Conservation (phyloP, 208 protist species). For the Wallacemonas sp. region DNA sequence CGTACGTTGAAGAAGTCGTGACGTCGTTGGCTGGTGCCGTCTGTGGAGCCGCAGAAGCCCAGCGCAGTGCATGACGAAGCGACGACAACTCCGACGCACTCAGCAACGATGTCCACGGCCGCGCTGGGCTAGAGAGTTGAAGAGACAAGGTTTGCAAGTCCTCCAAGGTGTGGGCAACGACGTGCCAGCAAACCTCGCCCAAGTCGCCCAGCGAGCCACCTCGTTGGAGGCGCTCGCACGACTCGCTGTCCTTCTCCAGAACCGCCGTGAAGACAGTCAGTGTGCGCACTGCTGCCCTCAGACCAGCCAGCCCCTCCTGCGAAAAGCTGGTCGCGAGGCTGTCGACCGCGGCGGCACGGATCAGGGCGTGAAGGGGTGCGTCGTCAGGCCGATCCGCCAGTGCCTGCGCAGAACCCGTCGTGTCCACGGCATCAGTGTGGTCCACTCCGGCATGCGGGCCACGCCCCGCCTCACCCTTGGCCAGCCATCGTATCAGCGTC, state of each 20-base stretch:
- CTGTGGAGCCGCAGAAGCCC: neutral
- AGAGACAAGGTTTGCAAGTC: neutral
- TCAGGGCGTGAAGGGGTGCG: neutral
- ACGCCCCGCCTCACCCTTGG: neutral
- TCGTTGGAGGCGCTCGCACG: neutral
- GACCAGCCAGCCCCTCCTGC: neutral
- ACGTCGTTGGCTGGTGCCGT: too few species aligned
- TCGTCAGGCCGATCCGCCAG: neutral
- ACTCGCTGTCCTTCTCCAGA: neutral
- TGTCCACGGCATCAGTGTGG: too few species aligned
- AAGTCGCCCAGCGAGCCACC: neutral
- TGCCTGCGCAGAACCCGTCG: too few species aligned
- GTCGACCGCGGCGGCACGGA: slow-evolving; percentile 9
- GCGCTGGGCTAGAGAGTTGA: neutral
- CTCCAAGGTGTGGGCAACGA: neutral
- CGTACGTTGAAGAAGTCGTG: neutral
- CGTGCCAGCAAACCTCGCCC: slow-evolving; percentile 1
- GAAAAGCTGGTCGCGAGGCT: neutral
- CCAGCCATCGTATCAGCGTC: neutral
- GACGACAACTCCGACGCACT: slow-evolving; percentile 2
- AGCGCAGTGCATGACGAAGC: neutral
- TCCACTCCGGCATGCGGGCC: too few species aligned
- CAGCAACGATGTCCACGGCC: neutral
- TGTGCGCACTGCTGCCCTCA: slow-evolving; percentile 24
- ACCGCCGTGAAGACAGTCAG: slow-evolving; percentile 27